Base-by-base conservation (phyloP, 768 basidiomycete species). In the Mycena galericulata region DNA sequence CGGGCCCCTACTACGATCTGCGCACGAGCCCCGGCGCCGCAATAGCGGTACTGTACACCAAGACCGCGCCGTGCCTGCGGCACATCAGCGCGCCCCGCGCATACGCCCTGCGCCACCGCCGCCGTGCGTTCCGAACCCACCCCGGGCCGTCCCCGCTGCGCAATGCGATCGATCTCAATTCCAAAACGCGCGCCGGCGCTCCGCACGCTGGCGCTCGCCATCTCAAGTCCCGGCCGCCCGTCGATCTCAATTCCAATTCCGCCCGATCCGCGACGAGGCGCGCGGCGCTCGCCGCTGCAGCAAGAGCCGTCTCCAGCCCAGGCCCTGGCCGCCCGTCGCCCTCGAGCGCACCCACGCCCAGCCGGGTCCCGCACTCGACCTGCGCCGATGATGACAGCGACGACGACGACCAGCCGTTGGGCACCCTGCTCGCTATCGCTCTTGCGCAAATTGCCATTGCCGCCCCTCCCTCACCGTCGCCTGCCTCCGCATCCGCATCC, bases 91-190 rank as follows among this genome's bases (percentile, higher is more conserved):
- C 65, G 4, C 65, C 65, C 2, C 57, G 45, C 26, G 5, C 32
- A 18, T 67, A 67, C 24, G 65, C 65, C 6, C 32, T 60, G 32
- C 49, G n/a, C 7, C 65, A 61, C 43, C 40, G 32, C 6, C 58
- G 58, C 27, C 65, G 51, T 1, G 18, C 27, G 6, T 24, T 6
- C 41, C 27, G 51, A 26, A 17, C 4, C 6, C 40, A 10, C 27
- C 58, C 51, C 20, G 65, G 50, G 3, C 58, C 65, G 1, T 46
- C 65, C 11, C 65, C 58, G 32, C 47, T 67, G 50, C 57, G 65
- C 38, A 51, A 20, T 20, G 56, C 58, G 2, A 14, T 59, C 40
- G 22, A 27, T 20, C 34, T n/a, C n/a, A n/a, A n/a, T n/a, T n/a
- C n/a, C n/a, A n/a, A n/a, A n/a, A n/a, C n/a, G n/a, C n/a, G n/a